phyloP scores from a whole-genome alignment of 176 grass and related monocot species.

The Carex scoparia region DNA sequence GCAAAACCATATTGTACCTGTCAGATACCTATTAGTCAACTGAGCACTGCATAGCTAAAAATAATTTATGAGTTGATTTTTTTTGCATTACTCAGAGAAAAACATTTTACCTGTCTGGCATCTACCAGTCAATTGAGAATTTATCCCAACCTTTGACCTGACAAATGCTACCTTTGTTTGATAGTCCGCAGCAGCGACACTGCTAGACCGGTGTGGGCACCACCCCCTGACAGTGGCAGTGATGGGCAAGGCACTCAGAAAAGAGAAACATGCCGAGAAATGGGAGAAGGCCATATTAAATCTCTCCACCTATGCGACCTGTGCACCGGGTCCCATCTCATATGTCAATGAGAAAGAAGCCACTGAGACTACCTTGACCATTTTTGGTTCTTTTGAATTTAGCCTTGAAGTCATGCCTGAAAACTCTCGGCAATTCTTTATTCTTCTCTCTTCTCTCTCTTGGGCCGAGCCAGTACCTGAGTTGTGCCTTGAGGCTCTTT shows the following conservation, averaged over 20 bases:
- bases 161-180: slow-evolving; percentile 5
- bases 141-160: not conserved
- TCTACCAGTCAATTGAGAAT: slow-evolving; percentile 1
- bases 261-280: slow-evolving; percentile 64
- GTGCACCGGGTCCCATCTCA: slow-evolving; percentile 62
- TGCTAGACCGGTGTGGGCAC: slow-evolving; percentile 63
- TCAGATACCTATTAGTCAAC: not conserved
- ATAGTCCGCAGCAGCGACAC: slow-evolving; percentile 40
- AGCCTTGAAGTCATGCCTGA: slow-evolving; percentile 81
- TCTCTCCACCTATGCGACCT: slow-evolving; percentile 65
- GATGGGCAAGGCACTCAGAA: slow-evolving; percentile 76
- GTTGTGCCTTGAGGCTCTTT: slow-evolving; percentile 60
- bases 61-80: not conserved
- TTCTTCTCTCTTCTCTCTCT: slow-evolving; percentile 51
- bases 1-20: not conserved
- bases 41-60: not conserved
- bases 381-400: slow-evolving; percentile 88
- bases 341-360: slow-evolving; percentile 85
- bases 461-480: slow-evolving; percentile 78
- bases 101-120: not conserved
- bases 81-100: not conserved
- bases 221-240: slow-evolving; percentile 85
- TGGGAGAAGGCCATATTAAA: slow-evolving; percentile 77
- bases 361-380: slow-evolving; percentile 57
- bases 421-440: slow-evolving; percentile 57